Conservation (phyloP, 257 asterid species). For the Solanum pinnatisectum region DNA sequence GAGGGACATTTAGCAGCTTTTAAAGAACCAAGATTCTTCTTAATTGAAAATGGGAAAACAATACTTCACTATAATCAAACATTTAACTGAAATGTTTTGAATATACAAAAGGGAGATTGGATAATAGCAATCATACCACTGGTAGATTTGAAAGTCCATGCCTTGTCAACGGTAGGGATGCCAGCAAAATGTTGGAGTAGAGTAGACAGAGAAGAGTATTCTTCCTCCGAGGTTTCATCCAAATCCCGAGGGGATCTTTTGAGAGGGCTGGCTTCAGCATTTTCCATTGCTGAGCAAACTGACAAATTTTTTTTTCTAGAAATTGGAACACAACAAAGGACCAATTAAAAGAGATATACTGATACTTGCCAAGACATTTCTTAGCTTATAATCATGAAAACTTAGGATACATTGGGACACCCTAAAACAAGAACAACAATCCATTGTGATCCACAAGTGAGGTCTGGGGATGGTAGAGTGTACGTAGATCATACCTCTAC, state of each 20-base stretch:
- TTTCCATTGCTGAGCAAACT: conserved; percentile 25
- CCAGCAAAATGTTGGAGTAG: conserved; percentile 59
- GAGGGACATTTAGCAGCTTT: neutral
- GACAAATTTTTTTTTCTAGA: neutral
- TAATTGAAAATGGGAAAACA: neutral
- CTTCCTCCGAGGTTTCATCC: conserved; percentile 44
- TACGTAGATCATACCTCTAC: neutral
- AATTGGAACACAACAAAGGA: neutral
- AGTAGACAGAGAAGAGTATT: conserved; percentile 43
- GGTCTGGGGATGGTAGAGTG: neutral
- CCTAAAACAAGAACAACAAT: neutral
- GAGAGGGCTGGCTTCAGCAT: conserved; percentile 22
- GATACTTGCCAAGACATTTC: neutral
- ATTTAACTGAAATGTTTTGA: neutral
- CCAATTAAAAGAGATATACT: neutral
- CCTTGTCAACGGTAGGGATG: conserved; percentile 71
- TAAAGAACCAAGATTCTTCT: neutral
- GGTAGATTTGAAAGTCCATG: conserved; percentile 69
- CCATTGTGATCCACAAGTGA: neutral
- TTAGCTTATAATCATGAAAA: neutral
- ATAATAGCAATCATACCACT: conserved; percentile 29
- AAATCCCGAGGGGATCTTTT: conserved; percentile 20
- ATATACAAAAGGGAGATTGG: neutral
- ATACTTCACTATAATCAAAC: neutral
- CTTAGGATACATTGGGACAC: neutral